Conservation (phyloP, 2,329 filamentous ascomycete genomes). For the Coniochaeta prunicola region DNA sequence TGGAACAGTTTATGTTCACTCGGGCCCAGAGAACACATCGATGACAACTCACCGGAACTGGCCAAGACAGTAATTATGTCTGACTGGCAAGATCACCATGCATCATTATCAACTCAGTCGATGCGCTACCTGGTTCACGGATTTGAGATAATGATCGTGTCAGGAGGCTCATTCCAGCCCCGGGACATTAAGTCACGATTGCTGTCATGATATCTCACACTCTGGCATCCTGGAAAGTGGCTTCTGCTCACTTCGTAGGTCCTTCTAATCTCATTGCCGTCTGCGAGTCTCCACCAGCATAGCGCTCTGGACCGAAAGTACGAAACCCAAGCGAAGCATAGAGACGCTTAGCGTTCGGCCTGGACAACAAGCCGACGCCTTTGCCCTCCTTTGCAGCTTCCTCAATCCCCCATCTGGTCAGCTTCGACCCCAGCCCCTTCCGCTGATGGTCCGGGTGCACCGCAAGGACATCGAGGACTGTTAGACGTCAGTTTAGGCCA, state of each 20-base stretch:
- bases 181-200: too few relatives aligned
- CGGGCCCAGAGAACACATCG: too few relatives aligned
- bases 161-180: too few relatives aligned
- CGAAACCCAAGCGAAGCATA: background rate
- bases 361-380: background rate
- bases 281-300: background rate
- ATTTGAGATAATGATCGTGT: too few relatives aligned
- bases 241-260: background rate
- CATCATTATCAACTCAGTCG: too few relatives aligned
- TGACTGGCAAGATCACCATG: too few relatives aligned
- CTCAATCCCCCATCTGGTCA: background rate
- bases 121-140: too few relatives aligned
- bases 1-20: background rate
- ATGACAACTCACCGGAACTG: too few relatives aligned
- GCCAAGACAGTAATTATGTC: too few relatives aligned
- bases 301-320: background rate
- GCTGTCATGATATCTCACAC: too few relatives aligned
- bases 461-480: background rate
- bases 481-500: background rate
- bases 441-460: background rate
- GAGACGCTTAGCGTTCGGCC: background rate
- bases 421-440: background rate
- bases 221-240: background rate
- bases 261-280: background rate
- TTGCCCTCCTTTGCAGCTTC: background rate